These are phyloP conservation scores for Coemansia brasiliensis DNA, from an alignment of 192 early-diverging fungal species.

Conservation along the genomic window DNA sequence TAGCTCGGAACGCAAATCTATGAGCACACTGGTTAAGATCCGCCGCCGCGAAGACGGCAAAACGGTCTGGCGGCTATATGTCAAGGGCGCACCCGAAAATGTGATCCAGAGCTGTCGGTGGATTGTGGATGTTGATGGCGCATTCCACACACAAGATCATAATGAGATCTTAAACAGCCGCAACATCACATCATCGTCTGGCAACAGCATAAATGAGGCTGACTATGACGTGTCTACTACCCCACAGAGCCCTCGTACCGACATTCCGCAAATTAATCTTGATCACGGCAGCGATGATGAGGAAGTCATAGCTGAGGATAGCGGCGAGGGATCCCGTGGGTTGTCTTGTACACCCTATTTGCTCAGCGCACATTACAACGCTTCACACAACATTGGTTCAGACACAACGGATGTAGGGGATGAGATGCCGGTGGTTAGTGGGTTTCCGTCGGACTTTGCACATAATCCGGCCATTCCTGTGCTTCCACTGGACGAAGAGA, in stretches of 20 bases:
- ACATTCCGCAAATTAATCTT: constrained; percentile 54
- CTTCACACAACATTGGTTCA: constrained; percentile 34
- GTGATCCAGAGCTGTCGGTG: constrained; percentile 67
- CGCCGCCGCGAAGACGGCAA: constrained; percentile 54
- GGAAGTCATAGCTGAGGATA: constrained; percentile 7
- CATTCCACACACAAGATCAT: constrained; percentile 52
- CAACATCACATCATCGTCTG: background rate
- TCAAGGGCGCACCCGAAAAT: constrained; percentile 94
- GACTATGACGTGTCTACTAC: constrained; percentile 12
- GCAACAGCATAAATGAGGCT: constrained; percentile 9
- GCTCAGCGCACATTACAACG: constrained; percentile 48
- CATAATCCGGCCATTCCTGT: constrained; percentile 53
- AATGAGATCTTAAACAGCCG: constrained; percentile 40
- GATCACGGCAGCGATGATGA: constrained; percentile 49
- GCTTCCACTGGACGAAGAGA: constrained; percentile 52
- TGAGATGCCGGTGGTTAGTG: constrained; percentile 12
- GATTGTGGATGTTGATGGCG: constrained; percentile 58
- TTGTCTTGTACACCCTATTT: constrained; percentile 22
- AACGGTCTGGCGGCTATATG: constrained; percentile 70
- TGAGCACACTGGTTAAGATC: constrained; percentile 80
- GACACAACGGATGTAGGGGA: constrained; percentile 52
- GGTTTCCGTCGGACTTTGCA: constrained; percentile 46
- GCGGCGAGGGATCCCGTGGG: constrained; percentile 1
- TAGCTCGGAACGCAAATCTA: constrained; percentile 88
- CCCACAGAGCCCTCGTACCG: constrained; percentile 10